Base-by-base conservation (phyloP, 441 rosid genomes). In the Croton laevigatus region DNA sequence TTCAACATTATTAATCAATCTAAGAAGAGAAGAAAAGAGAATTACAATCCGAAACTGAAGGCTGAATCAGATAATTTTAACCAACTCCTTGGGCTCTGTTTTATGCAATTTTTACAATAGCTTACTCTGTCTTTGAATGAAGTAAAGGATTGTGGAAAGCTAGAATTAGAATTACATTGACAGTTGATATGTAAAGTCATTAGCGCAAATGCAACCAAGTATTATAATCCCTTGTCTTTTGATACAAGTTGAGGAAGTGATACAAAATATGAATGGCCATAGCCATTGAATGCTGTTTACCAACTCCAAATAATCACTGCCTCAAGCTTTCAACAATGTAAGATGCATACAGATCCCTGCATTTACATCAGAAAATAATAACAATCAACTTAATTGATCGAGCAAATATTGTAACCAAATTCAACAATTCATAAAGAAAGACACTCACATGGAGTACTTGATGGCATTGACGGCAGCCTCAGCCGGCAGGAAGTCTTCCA, bases 311-410 rank as follows among this genome's bases (percentile, higher is more conserved):
- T 55, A 62, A 0, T 81, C 72, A 94, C 81, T 88, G 86, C 85
- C 96, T 94, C 84, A 92, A 81, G 83, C 91, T 88, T 78, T 94
- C 96, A 16, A 89, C 94, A 59, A 92, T 88, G 85, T 95, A 95
- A 22, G 96, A 80, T 14, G 98, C 98, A 64, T 92, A 95, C 53
- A 95, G 91, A 79, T 94, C 97, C 99, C 99, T 94, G 93, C 78
- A 19, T 54, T 36, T 54, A 8, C 13, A 37, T 71, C 52, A 69
- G 73, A 62, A 17, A 32, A 27, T 27, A 58, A 32, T 4, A 16
- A 17, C 7, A 7, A 12, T 22, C 13, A 6, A 20, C 44, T 4
- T 14, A n/a, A 34, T 63, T 14, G 4, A 55, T 11, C 37, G 17
- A 1, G 10, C 12, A 16, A 40, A 27, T 27, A 27, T 2, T 27